Conservation (phyloP, 2,329 filamentous ascomycete genomes). For the Ophiostoma triangulosporum region DNA sequence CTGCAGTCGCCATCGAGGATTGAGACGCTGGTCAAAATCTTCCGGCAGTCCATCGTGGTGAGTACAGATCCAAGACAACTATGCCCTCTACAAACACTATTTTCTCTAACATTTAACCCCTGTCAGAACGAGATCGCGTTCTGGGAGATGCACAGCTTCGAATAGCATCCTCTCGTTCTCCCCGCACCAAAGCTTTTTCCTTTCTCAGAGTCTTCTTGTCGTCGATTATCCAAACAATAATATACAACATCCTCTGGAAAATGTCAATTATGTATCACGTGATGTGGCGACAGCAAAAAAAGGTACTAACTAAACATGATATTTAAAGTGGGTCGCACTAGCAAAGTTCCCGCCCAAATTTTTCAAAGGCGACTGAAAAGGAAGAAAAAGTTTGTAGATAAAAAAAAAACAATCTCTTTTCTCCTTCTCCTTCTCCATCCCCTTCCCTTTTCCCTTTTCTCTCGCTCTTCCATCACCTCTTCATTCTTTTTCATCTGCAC, state of each 20-base stretch:
- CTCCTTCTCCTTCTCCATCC: slow-evolving; percentile 9
- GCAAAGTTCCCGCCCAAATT: slow-evolving; percentile 3
- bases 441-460: neutral
- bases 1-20: slow-evolving; percentile 60
- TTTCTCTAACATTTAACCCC: neutral
- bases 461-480: neutral
- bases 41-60: slow-evolving; percentile 76
- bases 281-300: slow-evolving; percentile 10
- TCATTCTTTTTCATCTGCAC: neutral
- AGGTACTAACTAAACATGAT: slow-evolving; percentile 11
- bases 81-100: neutral
- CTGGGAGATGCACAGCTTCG: slow-evolving; percentile 47
- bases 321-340: slow-evolving; percentile 1
- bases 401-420: slow-evolving; percentile 11
- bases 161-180: too few species aligned
- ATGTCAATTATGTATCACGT: neutral
- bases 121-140: slow-evolving; percentile 57
- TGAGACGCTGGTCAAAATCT: slow-evolving; percentile 72
- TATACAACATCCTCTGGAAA: neutral
- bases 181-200: too few species aligned
- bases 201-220: too few species aligned
- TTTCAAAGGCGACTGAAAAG: slow-evolving; percentile 4
- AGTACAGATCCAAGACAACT: too few species aligned
- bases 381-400: slow-evolving; percentile 12
- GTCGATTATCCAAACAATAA: neutral